Evolutionary conservation across 805 yeast species (phyloP), one percentile per base, ranked within the genome.

Genomic region (Naumovozyma castellii): DNA sequence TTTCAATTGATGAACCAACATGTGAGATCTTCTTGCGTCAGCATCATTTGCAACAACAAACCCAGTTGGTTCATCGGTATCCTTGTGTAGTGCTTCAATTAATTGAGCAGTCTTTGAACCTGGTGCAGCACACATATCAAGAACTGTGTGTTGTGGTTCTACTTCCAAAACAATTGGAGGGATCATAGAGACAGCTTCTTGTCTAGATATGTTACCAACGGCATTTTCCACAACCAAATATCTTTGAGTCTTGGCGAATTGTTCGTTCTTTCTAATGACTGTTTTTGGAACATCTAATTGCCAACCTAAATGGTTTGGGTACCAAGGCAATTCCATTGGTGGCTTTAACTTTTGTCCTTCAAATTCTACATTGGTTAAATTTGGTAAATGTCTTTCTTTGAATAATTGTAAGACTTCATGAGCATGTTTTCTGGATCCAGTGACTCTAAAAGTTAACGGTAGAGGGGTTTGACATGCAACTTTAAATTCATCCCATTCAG

Each of bases 91-190:
- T 2, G 95, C 84, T 65, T 92, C 99, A 30, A 92, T 80, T 50
- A 92, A 69, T 66, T 92, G 99, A 8, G 96, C 95, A 35, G 98
- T 92, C 62, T 92, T 92, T 27, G 97, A 87, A 27, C 99, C 99
- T 22, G 99, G 99, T 5, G 97, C 97, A 22, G 99, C 99, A 70
- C 99, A 92, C 86, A 94, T 84, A 59, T 92, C 99, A 50, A 92
- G 68, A 20, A 92, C 98, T 39, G 73, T 68, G 60, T 92, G 98
- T 51, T 87, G 84, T n/a, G 98, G 92, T 66, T 86, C 65, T 37
- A 92, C 87, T 49, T 88, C 95, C 57, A 92, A 67, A 34, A 92
- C 76, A 50, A 92, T 72, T 3, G 99, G 98, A 31, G 99, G 98
- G 49, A 92, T 87, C 99, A 92, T 92, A 1, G 97, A 88, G 2